Evolutionary conservation across 2,329 filamentous ascomycete species (phyloP).

Genomic region (Colletotrichum truncatum): DNA sequence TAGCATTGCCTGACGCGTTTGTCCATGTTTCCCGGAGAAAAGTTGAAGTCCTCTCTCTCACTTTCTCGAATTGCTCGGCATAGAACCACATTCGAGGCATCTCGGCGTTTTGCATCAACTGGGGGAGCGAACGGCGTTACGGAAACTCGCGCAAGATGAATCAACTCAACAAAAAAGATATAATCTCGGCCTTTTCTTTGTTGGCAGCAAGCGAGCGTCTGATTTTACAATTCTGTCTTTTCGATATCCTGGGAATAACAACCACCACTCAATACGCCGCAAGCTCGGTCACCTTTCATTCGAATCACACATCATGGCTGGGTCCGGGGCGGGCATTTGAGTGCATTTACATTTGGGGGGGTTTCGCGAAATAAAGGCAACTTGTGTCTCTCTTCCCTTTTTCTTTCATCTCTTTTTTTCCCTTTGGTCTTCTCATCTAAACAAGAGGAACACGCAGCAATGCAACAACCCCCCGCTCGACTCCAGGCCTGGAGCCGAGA

Average conservation of each 20-base stretch:
- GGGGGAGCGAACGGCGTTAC: conserved; percentile 48
- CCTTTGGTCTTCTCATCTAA: conserved; percentile 45
- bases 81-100: conserved; percentile 45
- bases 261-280: conserved; percentile 60
- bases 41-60: conserved; percentile 31
- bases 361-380: conserved; percentile 54
- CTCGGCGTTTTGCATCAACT: conserved; percentile 54
- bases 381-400: conserved; percentile 45
- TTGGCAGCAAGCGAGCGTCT: conserved; percentile 55
- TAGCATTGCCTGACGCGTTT: conserved; percentile 43
- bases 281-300: conserved; percentile 37
- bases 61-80: conserved; percentile 36
- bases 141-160: conserved; percentile 47
- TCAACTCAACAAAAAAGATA: conserved; percentile 36
- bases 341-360: conserved; percentile 64
- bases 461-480: conserved; percentile 61
- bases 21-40: conserved; percentile 44
- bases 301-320: conserved; percentile 62
- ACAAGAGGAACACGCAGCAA: conserved; percentile 72
- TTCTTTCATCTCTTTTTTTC: conserved; percentile 39
- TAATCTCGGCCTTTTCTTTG: conserved; percentile 35
- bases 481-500: conserved; percentile 50
- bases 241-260: conserved; percentile 49
- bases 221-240: conserved; percentile 43
- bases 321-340: conserved; percentile 60